Evolutionary conservation across 2,329 filamentous ascomycete species (phyloP).

Genomic region (Mollisiaceae sp.): DNA sequence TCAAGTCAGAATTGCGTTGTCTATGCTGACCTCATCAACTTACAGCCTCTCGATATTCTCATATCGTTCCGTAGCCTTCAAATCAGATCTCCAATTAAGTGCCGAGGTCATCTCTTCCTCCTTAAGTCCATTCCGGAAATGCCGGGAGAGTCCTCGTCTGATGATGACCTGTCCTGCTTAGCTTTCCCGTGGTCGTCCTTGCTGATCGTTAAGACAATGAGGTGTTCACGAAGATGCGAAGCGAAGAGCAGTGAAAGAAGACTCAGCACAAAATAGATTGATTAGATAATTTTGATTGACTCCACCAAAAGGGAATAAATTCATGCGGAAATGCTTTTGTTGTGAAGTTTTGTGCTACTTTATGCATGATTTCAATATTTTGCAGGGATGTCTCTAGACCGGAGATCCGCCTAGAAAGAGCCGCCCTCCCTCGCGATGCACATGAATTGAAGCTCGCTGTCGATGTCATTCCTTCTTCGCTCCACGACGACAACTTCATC

Average conservation of each 20-base stretch:
- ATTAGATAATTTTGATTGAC: constrained; percentile 5
- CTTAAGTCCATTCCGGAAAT: constrained; percentile 21
- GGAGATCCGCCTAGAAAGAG: constrained; percentile 25
- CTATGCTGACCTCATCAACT: constrained; percentile 41
- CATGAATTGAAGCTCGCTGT: constrained; percentile 17
- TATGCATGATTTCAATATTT: constrained; percentile 21
- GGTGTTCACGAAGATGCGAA: background rate
- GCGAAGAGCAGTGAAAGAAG: background rate
- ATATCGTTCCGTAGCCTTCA: constrained; percentile 57
- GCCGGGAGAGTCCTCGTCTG: constrained; percentile 13
- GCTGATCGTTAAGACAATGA: background rate
- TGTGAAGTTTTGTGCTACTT: constrained; percentile 18
- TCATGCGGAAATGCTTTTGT: background rate
- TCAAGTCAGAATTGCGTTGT: constrained; percentile 12
- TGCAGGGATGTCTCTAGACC: constrained; percentile 27
- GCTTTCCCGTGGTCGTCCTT: background rate
- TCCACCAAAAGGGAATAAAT: background rate
- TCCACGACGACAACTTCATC: constrained; percentile 22
- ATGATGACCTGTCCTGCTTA: constrained; percentile 2
- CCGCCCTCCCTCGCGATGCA: constrained; percentile 16
- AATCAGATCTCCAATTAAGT: constrained; percentile 38
- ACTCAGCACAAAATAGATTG: background rate
- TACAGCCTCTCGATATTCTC: constrained; percentile 67
- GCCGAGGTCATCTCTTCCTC: constrained; percentile 31
- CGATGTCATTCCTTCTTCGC: constrained; percentile 22